Evolutionary conservation across 2,329 filamentous ascomycete genomes (phyloP).

Genomic region (Trichoderma sp.): DNA sequence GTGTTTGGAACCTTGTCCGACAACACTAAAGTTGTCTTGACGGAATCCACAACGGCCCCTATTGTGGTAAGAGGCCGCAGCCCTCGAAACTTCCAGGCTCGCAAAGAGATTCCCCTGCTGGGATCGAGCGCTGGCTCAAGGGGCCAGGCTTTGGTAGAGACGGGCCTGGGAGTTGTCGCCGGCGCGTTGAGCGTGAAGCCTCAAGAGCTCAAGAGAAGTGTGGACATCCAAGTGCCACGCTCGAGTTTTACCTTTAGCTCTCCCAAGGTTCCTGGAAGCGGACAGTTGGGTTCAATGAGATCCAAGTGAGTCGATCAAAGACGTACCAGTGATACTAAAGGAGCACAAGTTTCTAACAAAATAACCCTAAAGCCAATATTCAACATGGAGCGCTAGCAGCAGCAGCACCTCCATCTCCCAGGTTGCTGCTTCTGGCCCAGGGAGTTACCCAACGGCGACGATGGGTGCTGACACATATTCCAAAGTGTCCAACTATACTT

Average conservation of each 20-base stretch:
- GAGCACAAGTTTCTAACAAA: background rate
- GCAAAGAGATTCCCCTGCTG: constrained; percentile 86
- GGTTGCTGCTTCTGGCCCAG: constrained; percentile 45
- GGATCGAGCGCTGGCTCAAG: constrained; percentile 72
- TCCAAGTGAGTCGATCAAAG: constrained; percentile 51
- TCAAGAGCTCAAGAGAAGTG: constrained; percentile 49
- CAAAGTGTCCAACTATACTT: constrained; percentile 50
- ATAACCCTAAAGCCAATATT: constrained; percentile 47
- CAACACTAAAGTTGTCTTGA: constrained; percentile 75
- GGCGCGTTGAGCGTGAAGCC: constrained; percentile 54
- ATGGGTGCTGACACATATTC: constrained; percentile 51
- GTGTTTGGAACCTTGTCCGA: constrained; percentile 80
- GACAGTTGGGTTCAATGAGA: constrained; percentile 50
- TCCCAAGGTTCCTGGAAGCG: constrained; percentile 51
- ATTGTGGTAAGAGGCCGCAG: constrained; percentile 93
- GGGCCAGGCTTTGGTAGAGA: constrained; percentile 70
- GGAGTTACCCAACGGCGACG: constrained; percentile 48
- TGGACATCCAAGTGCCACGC: constrained; percentile 55
- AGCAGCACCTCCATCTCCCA: constrained; percentile 46
- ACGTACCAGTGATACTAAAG: background rate
- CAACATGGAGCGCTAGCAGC: constrained; percentile 50
- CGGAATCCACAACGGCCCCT: constrained; percentile 80
- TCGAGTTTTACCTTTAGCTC: constrained; percentile 58
- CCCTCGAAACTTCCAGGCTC: constrained; percentile 88
- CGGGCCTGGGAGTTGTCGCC: constrained; percentile 58